Conservation (phyloP, 305 asterid genomes). For the Rubia occidens region DNA sequence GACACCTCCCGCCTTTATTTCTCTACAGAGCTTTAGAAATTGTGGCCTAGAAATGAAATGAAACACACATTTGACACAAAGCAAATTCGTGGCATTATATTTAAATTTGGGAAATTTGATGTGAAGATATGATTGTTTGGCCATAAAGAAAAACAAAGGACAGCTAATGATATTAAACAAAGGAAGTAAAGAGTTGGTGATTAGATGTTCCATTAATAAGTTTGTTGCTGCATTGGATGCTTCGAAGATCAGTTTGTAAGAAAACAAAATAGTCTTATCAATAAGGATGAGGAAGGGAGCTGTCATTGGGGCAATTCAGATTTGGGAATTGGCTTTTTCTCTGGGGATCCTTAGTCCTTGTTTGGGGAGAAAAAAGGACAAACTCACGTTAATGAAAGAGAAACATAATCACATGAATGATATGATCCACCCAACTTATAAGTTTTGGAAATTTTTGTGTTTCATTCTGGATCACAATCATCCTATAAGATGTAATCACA, state of each 20-base stretch:
- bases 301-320: not conserved
- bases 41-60: slow-evolving; percentile 3
- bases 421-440: slow-evolving; percentile 11
- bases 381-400: slow-evolving; percentile 1
- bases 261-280: not conserved
- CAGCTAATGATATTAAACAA: slow-evolving; percentile 5
- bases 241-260: slow-evolving; percentile 10
- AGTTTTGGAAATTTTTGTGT: not conserved
- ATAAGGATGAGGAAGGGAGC: not conserved
- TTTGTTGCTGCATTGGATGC: slow-evolving; percentile 12
- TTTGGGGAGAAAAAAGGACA: slow-evolving; percentile 1
- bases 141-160: slow-evolving; percentile 8
- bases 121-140: slow-evolving; percentile 9
- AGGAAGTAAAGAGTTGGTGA: not conserved
- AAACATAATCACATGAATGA: slow-evolving; percentile 16
- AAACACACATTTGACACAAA: not conserved
- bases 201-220: slow-evolving; percentile 4
- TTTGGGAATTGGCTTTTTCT: not conserved
- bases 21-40: not conserved
- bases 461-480: not conserved
- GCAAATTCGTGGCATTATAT: not conserved
- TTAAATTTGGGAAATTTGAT: not conserved
- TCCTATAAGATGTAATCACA: not conserved
- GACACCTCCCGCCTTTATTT: no score
- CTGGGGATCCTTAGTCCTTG: not conserved